Conservation (phyloP, 164 flowering plant genomes). For the Santalum album region DNA sequence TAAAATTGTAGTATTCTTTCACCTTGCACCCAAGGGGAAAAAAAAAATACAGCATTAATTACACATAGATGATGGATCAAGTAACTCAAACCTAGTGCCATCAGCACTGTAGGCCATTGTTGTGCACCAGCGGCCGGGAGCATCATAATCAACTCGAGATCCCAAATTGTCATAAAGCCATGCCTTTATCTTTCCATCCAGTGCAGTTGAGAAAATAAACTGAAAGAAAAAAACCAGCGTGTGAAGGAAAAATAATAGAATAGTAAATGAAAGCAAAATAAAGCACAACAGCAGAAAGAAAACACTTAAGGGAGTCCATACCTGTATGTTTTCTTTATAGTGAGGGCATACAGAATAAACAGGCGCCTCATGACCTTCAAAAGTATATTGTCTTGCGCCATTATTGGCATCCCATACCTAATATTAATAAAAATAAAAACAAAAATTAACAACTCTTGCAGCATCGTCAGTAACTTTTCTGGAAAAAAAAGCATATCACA, state of each 20-base stretch:
- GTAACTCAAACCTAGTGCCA: constrained; percentile 59
- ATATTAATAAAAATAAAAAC: constrained; percentile 5
- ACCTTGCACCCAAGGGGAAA: no score
- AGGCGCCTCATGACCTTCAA: constrained; percentile 93
- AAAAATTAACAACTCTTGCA: not conserved
- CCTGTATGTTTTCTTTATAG: constrained; percentile 83
- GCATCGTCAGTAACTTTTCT: no score
- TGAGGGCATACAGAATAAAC: constrained; percentile 91
- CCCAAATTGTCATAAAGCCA: constrained; percentile 89
- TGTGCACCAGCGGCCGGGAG: constrained; percentile 89
- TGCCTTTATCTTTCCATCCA: constrained; percentile 91
- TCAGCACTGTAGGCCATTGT: constrained; percentile 92
- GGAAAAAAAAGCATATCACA: not conserved
- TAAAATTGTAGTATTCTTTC: no score
- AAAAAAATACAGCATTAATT: not conserved
- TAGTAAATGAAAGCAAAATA: not conserved
- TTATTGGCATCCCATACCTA: constrained; percentile 83
- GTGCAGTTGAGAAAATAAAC: constrained; percentile 87
- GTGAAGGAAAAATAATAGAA: not conserved
- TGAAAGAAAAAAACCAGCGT: constrained; percentile 19
- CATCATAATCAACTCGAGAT: constrained; percentile 83
- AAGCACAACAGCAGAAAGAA: not conserved
- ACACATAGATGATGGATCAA: not conserved
- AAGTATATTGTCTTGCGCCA: constrained; percentile 56
- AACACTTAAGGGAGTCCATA: constrained; percentile 8